Percentiles rank a stretch among this genome's conserved stretches.
These are phyloP conservation scores for Fusarium fracticaudum DNA, from an alignment of 2,329 filamentous ascomycete genomes.

Conservation along the genomic window DNA sequence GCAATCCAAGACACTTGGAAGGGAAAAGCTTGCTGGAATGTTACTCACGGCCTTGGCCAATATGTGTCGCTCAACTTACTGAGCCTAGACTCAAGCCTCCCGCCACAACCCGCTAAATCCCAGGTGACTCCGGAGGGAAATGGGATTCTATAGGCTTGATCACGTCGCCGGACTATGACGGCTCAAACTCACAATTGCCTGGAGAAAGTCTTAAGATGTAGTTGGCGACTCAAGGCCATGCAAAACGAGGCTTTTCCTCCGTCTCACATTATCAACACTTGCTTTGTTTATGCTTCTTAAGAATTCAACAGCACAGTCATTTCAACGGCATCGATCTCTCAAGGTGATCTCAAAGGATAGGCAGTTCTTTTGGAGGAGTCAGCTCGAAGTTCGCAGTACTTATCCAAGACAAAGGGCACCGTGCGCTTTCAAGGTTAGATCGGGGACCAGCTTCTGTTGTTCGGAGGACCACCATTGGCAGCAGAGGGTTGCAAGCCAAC, in stretches of 20 bases:
- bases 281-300: neutral
- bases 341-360: neutral
- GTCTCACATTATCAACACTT: neutral
- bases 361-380: neutral
- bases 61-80: constrained; percentile 25
- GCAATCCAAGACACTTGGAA: neutral
- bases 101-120: constrained; percentile 38
- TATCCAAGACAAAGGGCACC: constrained; percentile 18
- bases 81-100: constrained; percentile 44
- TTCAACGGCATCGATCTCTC: neutral
- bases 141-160: constrained; percentile 27
- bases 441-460: constrained; percentile 10
- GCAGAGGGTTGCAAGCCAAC: constrained; percentile 12
- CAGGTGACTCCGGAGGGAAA: constrained; percentile 29
- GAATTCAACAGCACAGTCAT: neutral
- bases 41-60: constrained; percentile 15
- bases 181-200: constrained; percentile 33
- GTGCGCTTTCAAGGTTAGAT: constrained; percentile 18
- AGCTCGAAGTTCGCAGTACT: constrained; percentile 2
- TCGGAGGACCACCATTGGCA: constrained; percentile 8
- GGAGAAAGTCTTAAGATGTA: constrained; percentile 28
- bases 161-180: constrained; percentile 30
- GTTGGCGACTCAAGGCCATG: constrained; percentile 14
- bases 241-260: constrained; percentile 7
- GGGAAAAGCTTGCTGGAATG: constrained; percentile 36